Percentiles rank a stretch among this genome's conserved stretches.
Conservation (phyloP, 1,139 yeast genomes). For the Geotrichum fermentans region DNA sequence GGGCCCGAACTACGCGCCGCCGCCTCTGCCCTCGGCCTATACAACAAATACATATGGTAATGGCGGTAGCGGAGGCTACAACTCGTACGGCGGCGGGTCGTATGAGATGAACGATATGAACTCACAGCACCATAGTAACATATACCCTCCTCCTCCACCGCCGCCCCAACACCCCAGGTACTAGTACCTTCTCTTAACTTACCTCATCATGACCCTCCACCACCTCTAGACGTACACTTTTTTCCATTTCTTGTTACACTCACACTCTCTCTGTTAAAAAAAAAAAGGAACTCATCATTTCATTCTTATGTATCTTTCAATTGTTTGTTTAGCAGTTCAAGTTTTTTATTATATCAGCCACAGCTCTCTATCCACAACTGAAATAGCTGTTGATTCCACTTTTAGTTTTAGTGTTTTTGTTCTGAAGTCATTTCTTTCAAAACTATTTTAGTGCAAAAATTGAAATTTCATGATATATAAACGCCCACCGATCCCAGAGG, state of each 20-base stretch:
- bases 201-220: too few species aligned
- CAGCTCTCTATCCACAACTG: not conserved
- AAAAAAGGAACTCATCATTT: not conserved
- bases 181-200: too few species aligned
- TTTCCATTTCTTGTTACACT: too few species aligned
- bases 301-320: not conserved
- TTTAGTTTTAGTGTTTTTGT: not conserved
- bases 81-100: not conserved
- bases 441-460: not conserved
- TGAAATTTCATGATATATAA: not conserved
- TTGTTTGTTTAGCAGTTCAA: not conserved
- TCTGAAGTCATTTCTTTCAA: not conserved
- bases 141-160: constrained; percentile 13
- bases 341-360: not conserved
- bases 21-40: constrained; percentile 13
- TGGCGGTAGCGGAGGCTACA: not conserved
- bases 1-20: constrained; percentile 9
- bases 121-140: constrained; percentile 1
- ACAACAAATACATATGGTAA: not conserved
- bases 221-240: too few species aligned
- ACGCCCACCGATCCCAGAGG: too few species aligned
- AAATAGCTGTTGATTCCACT: not conserved
- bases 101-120: constrained; percentile 8
- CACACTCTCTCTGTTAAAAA: too few species aligned
- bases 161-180: constrained; percentile 2